Base-by-base conservation (phyloP, 768 basidiomycete genomes). In the Galerina marginata region DNA sequence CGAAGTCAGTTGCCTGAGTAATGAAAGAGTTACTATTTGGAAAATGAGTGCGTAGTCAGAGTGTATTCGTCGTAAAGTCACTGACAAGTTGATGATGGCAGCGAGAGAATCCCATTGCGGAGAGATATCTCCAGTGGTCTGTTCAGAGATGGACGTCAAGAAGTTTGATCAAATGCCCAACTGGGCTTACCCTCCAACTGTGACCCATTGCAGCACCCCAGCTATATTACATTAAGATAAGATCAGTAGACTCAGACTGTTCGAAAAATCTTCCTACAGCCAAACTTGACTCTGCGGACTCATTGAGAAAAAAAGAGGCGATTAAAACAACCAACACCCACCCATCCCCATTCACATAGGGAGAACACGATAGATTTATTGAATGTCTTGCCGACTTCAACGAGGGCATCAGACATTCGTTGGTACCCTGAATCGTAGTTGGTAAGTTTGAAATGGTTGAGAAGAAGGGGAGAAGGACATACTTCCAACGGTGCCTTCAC, bases 331-430 rank as follows among this genome's bases (percentile, higher is more conserved):
- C 52, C 20, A 2, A 48, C 44, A 62, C 80, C 64, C 65, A 88
- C 86, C 78, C 82, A 80, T 52, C 86, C 87, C 87, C 86, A 89
- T 64, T 87, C 78, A 63, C 87, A 90, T 6, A 90, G 70, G 6
- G 87, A 87, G 65, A 86, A 79, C 20, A 87, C 69, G 37, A 89
- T 71, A 0, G 86, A 75, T 52, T 78, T 82, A 3, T 76, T 76
- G 16, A 81, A 79, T 3, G 68, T 72, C 48, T 78, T 69, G 4
- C 83, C 75, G 29, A 89, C 76, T 53, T 80, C 72, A 2, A 73
- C 69, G 39, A 89, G 81, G 4, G 88, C 88, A 52, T 84, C 78
- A 11, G 86, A 75, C 86, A 90, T 89, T 46, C 82, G 81, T 60
- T 85, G 76, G 59, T 83, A 89, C 59, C 82, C 86, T 87, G 46